Evolutionary conservation across 2,329 filamentous ascomycete genomes (phyloP).

Genomic region (Botryosphaeria dothidea): DNA sequence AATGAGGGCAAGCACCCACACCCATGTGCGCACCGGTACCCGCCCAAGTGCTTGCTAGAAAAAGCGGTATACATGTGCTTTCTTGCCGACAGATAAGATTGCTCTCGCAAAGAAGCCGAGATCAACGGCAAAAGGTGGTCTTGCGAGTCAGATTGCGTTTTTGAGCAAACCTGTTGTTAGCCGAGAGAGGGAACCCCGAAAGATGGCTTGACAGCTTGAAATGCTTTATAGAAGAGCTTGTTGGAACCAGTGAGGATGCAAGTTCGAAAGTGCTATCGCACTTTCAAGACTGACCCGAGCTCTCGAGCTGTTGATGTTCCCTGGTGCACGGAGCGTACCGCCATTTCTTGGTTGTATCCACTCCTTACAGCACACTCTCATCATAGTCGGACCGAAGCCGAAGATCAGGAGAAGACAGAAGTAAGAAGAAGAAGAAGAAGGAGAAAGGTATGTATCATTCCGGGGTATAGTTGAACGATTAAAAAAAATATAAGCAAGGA

Average conservation of each 20-base stretch:
- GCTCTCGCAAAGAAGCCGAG: background rate
- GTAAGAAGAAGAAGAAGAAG: too few species aligned
- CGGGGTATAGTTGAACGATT: constrained; percentile 17
- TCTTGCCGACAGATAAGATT: background rate
- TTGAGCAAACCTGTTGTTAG: constrained; percentile 1
- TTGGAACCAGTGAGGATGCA: background rate
- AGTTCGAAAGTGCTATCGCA: background rate
- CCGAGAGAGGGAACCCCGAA: background rate
- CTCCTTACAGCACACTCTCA: constrained; percentile 6
- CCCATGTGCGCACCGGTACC: background rate
- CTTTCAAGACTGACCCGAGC: background rate
- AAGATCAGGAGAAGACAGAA: constrained; percentile 11
- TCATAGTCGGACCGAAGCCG: constrained; percentile 1
- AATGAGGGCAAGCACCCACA: background rate
- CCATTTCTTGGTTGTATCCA: constrained; percentile 8
- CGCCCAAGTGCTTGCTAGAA: background rate
- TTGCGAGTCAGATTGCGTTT: background rate
- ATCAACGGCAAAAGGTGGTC: too few species aligned
- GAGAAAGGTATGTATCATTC: constrained; percentile 13
- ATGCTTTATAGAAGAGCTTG: background rate
- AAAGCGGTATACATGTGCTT: background rate
- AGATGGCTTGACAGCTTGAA: background rate
- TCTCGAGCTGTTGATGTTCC: background rate
- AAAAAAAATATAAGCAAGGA: constrained; percentile 9
- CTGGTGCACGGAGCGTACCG: constrained; percentile 5